phyloP scores from a whole-genome alignment of 768 basidiomycete genomes.

The Agaricus subrufescens region DNA sequence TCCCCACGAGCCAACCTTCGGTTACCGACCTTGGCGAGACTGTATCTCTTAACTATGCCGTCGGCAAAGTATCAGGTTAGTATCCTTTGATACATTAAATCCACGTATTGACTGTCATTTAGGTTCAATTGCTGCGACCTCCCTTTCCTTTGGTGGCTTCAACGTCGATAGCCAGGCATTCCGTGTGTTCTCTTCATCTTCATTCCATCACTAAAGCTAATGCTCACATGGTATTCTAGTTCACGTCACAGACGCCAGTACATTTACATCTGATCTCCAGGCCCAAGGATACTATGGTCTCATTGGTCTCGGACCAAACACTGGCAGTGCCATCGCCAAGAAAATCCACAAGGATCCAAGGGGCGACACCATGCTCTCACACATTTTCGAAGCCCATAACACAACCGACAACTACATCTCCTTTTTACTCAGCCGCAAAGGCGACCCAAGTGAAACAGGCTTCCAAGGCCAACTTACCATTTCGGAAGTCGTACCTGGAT shows the following conservation, averaged over 20 bases:
- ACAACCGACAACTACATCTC: conserved; percentile 62
- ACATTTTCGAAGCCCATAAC: conserved; percentile 58
- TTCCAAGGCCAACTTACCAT: conserved; percentile 67
- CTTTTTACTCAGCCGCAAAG: conserved; percentile 57
- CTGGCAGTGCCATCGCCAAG: conserved; percentile 58
- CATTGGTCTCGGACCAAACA: conserved; percentile 75
- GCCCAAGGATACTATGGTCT: conserved; percentile 66
- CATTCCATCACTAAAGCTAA: conserved; percentile 1
- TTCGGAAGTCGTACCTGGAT: conserved; percentile 57
- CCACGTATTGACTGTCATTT: neutral
- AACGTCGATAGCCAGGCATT: conserved; percentile 63
- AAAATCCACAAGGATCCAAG: conserved; percentile 38
- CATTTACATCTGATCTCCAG: conserved; percentile 58
- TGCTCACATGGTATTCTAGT: conserved; percentile 33
- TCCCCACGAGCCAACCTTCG: conserved; percentile 38
- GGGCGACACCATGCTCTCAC: conserved; percentile 58
- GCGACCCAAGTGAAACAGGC: conserved; percentile 40
- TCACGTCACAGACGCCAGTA: conserved; percentile 55
- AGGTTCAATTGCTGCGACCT: conserved; percentile 55
- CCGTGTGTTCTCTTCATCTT: conserved; percentile 34
- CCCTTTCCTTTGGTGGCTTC: conserved; percentile 50
- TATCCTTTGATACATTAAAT: neutral
- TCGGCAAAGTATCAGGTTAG: conserved; percentile 61
- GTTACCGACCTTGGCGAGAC: conserved; percentile 53
- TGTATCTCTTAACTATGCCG: conserved; percentile 59